Evolutionary conservation across 768 basidiomycete species (phyloP).

Genomic region (Inosperma sp.): DNA sequence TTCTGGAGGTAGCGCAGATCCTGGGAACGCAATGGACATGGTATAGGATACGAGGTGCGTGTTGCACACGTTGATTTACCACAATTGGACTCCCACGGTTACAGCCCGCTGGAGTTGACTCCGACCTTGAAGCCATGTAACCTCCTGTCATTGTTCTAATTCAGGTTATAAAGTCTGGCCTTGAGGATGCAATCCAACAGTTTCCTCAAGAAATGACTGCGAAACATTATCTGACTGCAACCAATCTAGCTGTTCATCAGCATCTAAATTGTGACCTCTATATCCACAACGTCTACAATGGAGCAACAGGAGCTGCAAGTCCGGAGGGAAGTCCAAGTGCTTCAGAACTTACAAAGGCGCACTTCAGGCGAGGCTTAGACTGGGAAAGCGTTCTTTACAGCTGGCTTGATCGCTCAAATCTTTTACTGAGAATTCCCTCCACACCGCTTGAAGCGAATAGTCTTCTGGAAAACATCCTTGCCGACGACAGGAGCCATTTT

Average conservation of each 20-base stretch:
- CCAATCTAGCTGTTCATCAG: conserved; percentile 43
- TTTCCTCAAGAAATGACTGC: conserved; percentile 21
- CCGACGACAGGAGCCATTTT: conserved; percentile 41
- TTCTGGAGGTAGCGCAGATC: conserved; percentile 31
- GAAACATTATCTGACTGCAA: conserved; percentile 39
- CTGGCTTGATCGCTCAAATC: conserved; percentile 37
- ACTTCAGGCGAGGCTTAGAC: conserved; percentile 40
- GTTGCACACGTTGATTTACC: no score
- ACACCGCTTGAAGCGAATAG: conserved; percentile 29
- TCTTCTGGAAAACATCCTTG: conserved; percentile 39
- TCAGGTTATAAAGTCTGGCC: not conserved
- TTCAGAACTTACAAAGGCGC: conserved; percentile 33
- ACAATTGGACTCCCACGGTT: no score
- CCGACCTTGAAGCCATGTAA: no score
- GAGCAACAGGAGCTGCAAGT: conserved; percentile 7
- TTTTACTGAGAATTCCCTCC: conserved; percentile 40
- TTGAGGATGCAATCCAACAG: not conserved
- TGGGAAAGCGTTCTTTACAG: conserved; percentile 43
- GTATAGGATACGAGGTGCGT: not conserved
- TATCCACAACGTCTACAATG: conserved; percentile 41
- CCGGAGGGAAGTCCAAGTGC: conserved; percentile 14
- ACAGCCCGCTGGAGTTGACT: no score
- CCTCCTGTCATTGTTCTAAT: no score
- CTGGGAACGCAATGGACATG: conserved; percentile 12
- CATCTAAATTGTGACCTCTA: conserved; percentile 46